phyloP scores from a whole-genome alignment of 2,329 filamentous ascomycete species.

The Alternaria ventricosa region DNA sequence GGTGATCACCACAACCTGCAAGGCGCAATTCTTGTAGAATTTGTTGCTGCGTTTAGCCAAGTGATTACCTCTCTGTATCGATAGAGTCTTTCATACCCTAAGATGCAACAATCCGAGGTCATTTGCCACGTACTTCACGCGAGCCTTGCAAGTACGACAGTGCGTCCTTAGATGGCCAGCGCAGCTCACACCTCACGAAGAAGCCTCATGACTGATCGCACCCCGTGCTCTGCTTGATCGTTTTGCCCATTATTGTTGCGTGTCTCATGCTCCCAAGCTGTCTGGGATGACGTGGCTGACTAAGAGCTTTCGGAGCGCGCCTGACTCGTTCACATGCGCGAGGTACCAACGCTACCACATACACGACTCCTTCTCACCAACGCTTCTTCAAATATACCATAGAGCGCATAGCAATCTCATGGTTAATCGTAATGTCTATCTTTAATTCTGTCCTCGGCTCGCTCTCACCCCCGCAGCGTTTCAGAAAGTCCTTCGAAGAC shows the following conservation, averaged over 20 bases:
- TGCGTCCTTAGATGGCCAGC: neutral
- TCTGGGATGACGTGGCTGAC: conserved; percentile 20
- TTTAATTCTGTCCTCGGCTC: conserved; percentile 47
- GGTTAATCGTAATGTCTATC: conserved; percentile 35
- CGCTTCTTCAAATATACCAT: neutral
- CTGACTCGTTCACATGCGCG: conserved; percentile 43
- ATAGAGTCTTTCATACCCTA: neutral
- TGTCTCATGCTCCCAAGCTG: conserved; percentile 2
- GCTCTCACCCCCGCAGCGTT: conserved; percentile 42
- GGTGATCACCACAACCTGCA: neutral
- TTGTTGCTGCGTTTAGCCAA: neutral
- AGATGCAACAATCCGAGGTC: neutral
- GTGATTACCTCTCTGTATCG: neutral
- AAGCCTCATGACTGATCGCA: neutral
- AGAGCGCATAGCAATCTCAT: neutral
- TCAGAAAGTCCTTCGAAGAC: conserved; percentile 46
- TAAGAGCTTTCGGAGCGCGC: conserved; percentile 23
- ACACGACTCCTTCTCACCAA: conserved; percentile 3
- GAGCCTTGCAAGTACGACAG: neutral
- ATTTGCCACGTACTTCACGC: neutral
- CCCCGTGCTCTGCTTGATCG: neutral
- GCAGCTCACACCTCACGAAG: neutral
- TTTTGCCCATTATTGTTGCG: neutral
- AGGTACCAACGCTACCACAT: conserved; percentile 31
- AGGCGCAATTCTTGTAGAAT: neutral